Conservation (phyloP, 768 basidiomycete genomes). For the Leccinum imitatum region DNA sequence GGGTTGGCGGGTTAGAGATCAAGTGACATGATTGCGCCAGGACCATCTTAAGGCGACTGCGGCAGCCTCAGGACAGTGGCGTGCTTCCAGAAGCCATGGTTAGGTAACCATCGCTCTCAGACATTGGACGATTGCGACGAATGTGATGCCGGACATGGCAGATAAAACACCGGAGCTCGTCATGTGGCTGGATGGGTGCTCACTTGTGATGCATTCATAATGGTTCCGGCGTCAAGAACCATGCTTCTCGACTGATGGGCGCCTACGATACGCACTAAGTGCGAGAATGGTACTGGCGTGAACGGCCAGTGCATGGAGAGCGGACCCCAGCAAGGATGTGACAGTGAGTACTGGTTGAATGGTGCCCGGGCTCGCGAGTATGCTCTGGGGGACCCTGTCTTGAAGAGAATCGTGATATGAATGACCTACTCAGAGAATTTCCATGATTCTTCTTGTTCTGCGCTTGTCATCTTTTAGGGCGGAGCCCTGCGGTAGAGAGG, state of each 20-base stretch:
- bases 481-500: too few species aligned
- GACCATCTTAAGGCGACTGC: background rate
- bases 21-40: background rate
- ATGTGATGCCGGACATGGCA: background rate
- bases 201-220: background rate
- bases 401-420: too few species aligned
- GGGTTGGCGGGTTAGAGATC: background rate
- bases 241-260: background rate
- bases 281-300: background rate
- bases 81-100: background rate
- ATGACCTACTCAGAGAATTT: too few species aligned
- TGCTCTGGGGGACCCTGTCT: too few species aligned
- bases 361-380: too few species aligned
- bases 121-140: background rate
- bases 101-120: background rate
- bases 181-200: background rate
- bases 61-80: background rate
- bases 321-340: background rate
- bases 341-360: too few species aligned
- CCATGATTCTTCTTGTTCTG: too few species aligned
- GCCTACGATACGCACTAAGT: background rate
- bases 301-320: background rate
- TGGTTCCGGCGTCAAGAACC: background rate
- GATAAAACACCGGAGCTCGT: background rate
- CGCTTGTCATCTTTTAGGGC: too few species aligned